Percentiles rank a stretch among this genome's conserved stretches.
phyloP scores from a whole-genome alignment of 164 flowering plant genomes.

The Hamamelis virginiana region DNA sequence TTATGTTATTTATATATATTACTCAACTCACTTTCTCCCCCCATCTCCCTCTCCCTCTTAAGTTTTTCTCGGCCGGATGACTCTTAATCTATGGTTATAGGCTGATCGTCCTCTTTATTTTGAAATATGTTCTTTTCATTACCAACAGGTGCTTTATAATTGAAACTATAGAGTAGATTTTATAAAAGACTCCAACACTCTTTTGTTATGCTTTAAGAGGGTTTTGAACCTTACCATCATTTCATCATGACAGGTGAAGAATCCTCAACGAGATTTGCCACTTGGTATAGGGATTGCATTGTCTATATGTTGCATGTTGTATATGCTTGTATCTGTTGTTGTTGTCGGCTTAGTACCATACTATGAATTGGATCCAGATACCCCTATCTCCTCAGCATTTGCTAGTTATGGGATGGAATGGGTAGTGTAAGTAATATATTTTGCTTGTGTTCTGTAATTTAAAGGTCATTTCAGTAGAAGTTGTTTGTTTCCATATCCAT shows the following conservation, averaged over 20 bases:
- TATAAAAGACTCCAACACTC: too few species aligned
- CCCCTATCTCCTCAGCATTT: conserved; percentile 74
- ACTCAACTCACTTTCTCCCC: too few species aligned
- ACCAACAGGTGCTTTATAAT: too few species aligned
- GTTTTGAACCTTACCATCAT: not conserved
- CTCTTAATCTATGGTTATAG: too few species aligned
- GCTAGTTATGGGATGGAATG: conserved; percentile 62
- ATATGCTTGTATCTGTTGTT: conserved; percentile 69
- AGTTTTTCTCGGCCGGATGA: too few species aligned
- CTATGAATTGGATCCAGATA: conserved; percentile 68
- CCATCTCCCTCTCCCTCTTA: too few species aligned
- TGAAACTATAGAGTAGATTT: too few species aligned
- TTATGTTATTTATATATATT: too few species aligned
- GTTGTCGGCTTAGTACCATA: conserved; percentile 72
- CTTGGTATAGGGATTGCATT: conserved; percentile 64
- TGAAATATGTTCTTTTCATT: too few species aligned
- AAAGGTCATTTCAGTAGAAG: not conserved
- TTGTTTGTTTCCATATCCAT: not conserved
- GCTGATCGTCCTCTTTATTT: too few species aligned
- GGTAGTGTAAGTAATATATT: conserved; percentile 59
- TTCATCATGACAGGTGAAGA: conserved; percentile 51
- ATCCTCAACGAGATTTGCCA: conserved; percentile 70
- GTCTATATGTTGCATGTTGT: conserved; percentile 54
- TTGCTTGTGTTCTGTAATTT: conserved; percentile 1
- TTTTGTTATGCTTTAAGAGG: too few species aligned